Percentiles rank a stretch among this genome's conserved stretches.
phyloP scores from a whole-genome alignment of 495 filamentous ascomycete species.

The Symbiotaphrina buchneri region DNA sequence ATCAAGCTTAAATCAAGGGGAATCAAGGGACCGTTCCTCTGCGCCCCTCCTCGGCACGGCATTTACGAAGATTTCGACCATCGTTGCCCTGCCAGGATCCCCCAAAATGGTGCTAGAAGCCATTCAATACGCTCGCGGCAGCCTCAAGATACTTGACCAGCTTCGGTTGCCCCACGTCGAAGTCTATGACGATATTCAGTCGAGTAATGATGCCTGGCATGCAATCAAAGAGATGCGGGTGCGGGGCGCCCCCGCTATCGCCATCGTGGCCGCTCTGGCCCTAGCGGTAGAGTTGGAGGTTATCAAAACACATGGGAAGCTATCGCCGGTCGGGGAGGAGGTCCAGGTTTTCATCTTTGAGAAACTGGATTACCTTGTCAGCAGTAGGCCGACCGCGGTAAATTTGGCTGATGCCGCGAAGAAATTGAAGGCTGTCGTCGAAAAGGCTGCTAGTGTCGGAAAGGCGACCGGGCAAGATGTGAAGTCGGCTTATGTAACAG shows the following conservation, averaged over 20 bases:
- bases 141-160: constrained; percentile 75
- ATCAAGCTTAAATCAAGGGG: too few relatives aligned
- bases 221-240: constrained; percentile 90
- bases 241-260: constrained; percentile 84
- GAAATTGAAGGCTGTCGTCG: constrained; percentile 42
- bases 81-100: too few relatives aligned
- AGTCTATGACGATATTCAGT: constrained; percentile 50
- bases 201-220: constrained; percentile 67
- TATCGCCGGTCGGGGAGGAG: constrained; percentile 26
- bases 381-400: constrained; percentile 79
- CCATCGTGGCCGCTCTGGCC: constrained; percentile 80
- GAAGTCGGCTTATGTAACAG: constrained; percentile 35
- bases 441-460: constrained; percentile 14
- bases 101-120: constrained; percentile 46
- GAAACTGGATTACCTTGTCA: constrained; percentile 62
- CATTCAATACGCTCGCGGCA: constrained; percentile 61
- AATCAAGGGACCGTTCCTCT: too few relatives aligned
- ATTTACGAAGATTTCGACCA: too few relatives aligned
- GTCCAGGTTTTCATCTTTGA: constrained; percentile 40
- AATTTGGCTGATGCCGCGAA: constrained; percentile 77
- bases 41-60: too few relatives aligned
- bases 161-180: constrained; percentile 71
- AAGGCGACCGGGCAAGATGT: constrained; percentile 15
- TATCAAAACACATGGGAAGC: constrained; percentile 4
- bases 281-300: constrained; percentile 50